Base-by-base conservation (phyloP, 1,139 yeast species). In the Pneumocystis oryctolagi region DNA sequence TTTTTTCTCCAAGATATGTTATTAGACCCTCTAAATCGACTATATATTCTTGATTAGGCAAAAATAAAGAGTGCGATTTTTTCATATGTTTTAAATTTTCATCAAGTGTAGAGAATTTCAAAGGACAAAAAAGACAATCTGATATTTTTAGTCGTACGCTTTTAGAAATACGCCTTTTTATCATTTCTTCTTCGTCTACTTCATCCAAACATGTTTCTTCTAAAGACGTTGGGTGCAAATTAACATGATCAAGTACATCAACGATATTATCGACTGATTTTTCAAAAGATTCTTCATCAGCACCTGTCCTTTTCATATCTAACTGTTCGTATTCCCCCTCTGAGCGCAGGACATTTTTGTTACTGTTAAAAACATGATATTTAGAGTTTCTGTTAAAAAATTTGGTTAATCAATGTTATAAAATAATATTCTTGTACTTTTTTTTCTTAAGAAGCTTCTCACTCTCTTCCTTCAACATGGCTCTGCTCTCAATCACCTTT, bases 41-140 rank as follows among this genome's bases (percentile, higher is more conserved):
- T 63, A 92, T 77, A 71, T 82, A 92, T 34, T 80, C 80, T 65
- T 79, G 77, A 73, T 92, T 97, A 0, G 98, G 98, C 20, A 92
- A 79, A 68, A 86, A 92, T 60, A 92, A 78, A 0, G 97, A 97
- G 73, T 86, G 96, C 56, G 75, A 77, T 66, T 78, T 80, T 70
- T 81, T 83, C 94, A 92, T 85, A 73, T 90, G 95, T 35, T 78
- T 78, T 31, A 85, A 80, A 69, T 86, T 87, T 61, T 80, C 84
- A 61, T 86, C 90, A 9, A 84, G 75, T 20, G 63, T 65, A 4
- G 62, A 60, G 25, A 58, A 30, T 8, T 47, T 18, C 3, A 65
- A 58, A 28, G 80, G 73, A 57, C 70, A 89, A 72, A 92, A 89
- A 62, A 92, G 77, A 75, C 97, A 90, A 2, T 84, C 81, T 28